phyloP scores from a whole-genome alignment of 2,329 filamentous ascomycete genomes.

The Fusarium sp. region DNA sequence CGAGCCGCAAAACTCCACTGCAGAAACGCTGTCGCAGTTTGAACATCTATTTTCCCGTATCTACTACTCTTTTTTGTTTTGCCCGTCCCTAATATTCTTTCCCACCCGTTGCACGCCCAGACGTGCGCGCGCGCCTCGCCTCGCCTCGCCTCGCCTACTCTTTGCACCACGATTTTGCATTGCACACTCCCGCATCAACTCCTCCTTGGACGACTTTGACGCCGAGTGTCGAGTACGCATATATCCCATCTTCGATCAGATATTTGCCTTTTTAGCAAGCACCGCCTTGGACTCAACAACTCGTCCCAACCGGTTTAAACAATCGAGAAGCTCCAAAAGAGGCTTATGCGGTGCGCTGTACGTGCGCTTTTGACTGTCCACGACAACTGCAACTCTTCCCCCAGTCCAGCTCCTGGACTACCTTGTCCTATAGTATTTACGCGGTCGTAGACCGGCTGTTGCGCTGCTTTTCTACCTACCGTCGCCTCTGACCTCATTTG shows the following conservation, averaged over 20 bases:
- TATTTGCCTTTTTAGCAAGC: conserved; percentile 9
- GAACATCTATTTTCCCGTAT: conserved; percentile 22
- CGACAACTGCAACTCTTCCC: conserved; percentile 34
- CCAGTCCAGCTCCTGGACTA: conserved; percentile 33
- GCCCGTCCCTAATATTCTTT: conserved; percentile 14
- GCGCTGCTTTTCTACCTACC: conserved; percentile 37
- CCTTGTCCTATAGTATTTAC: conserved; percentile 34
- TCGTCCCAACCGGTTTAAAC: conserved; percentile 5
- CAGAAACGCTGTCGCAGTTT: conserved; percentile 18
- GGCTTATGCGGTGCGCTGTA: conserved; percentile 27
- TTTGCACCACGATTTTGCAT: neutral
- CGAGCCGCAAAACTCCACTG: conserved; percentile 38
- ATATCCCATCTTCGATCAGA: neutral
- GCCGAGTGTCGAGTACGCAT: conserved; percentile 23
- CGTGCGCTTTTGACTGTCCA: conserved; percentile 31
- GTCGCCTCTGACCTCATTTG: conserved; percentile 55
- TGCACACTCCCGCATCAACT: neutral
- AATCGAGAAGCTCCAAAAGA: neutral
- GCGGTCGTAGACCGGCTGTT: conserved; percentile 30
- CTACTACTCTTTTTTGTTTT: conserved; percentile 12
- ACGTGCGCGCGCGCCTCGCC: conserved; percentile 9
- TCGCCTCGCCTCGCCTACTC: neutral
- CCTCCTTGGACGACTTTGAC: conserved; percentile 9
- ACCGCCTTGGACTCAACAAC: conserved; percentile 11
- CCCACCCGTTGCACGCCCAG: conserved; percentile 2